Evolutionary conservation across 495 filamentous ascomycete species (phyloP).

Genomic region (Haplographium delicatum): DNA sequence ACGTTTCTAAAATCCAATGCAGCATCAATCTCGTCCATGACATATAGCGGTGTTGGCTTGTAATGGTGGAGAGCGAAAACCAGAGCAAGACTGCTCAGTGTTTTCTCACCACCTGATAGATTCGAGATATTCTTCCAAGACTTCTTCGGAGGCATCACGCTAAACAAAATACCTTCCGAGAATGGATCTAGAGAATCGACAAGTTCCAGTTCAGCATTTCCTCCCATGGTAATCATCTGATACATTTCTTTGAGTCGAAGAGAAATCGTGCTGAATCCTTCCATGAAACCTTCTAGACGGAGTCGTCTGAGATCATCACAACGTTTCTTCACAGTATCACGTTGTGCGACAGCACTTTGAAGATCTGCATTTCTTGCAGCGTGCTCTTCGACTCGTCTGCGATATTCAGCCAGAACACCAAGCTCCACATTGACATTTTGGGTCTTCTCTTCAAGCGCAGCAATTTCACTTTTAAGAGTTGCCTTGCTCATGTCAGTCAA

Average conservation of each 20-base stretch:
- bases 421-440: slow-evolving; percentile 86
- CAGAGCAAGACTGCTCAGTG: slow-evolving; percentile 83
- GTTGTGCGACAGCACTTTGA: slow-evolving; percentile 61
- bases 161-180: slow-evolving; percentile 93
- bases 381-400: slow-evolving; percentile 83
- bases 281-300: slow-evolving; percentile 95
- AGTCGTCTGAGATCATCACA: slow-evolving; percentile 86
- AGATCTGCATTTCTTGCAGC: slow-evolving; percentile 76
- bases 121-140: slow-evolving; percentile 99
- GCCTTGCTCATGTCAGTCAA: slow-evolving; percentile 89
- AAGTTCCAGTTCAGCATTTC: slow-evolving; percentile 94
- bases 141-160: slow-evolving; percentile 99
- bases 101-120: slow-evolving; percentile 93
- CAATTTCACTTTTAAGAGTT: slow-evolving; percentile 79
- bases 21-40: slow-evolving; percentile 99
- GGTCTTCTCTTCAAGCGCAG: slow-evolving; percentile 84
- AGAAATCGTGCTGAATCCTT: slow-evolving; percentile 93
- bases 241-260: slow-evolving; percentile 98
- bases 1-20: slow-evolving; percentile 97
- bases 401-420: slow-evolving; percentile 87
- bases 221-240: slow-evolving; percentile 99
- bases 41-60: slow-evolving; percentile 94
- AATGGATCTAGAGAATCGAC: slow-evolving; percentile 95
- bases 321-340: slow-evolving; percentile 82
- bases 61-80: slow-evolving; percentile 98